Evolutionary conservation across 106 monocot genomes (phyloP).

Genomic region (Allium sativum): DNA sequence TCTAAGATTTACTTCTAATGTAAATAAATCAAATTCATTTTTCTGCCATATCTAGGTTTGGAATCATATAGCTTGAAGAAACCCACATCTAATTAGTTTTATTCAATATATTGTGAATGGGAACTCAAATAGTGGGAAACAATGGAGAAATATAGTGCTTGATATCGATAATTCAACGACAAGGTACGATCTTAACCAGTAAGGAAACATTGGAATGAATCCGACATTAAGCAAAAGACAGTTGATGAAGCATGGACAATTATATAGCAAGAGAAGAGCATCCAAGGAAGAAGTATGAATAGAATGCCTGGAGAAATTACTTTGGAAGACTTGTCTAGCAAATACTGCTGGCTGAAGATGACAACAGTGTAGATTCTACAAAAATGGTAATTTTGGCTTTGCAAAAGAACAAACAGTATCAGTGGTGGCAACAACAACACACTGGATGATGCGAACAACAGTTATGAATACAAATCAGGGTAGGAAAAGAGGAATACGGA

Average conservation of each 20-base stretch:
- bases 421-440: background rate
- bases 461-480: background rate
- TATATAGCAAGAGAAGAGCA: conserved; percentile 17
- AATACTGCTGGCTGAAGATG: conserved; percentile 27
- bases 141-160: conserved; percentile 17
- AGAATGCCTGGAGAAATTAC: conserved; percentile 37
- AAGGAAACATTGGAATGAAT: conserved; percentile 21
- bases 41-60: background rate
- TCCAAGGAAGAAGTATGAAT: conserved; percentile 4
- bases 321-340: conserved; percentile 45
- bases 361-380: background rate
- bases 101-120: conserved; percentile 22
- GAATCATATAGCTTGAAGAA: background rate
- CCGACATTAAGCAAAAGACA: conserved; percentile 32
- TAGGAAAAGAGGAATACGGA: conserved; percentile 5
- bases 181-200: conserved; percentile 9
- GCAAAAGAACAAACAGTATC: background rate
- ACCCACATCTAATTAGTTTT: background rate
- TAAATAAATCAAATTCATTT: background rate
- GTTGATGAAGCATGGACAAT: conserved; percentile 46
- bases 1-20: background rate
- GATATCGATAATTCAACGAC: conserved; percentile 8
- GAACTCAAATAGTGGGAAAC: conserved; percentile 30
- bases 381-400: conserved; percentile 4
- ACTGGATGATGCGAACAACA: conserved; percentile 21